Conservation (phyloP, 345 rosid species). For the Pistacia integerrima region DNA sequence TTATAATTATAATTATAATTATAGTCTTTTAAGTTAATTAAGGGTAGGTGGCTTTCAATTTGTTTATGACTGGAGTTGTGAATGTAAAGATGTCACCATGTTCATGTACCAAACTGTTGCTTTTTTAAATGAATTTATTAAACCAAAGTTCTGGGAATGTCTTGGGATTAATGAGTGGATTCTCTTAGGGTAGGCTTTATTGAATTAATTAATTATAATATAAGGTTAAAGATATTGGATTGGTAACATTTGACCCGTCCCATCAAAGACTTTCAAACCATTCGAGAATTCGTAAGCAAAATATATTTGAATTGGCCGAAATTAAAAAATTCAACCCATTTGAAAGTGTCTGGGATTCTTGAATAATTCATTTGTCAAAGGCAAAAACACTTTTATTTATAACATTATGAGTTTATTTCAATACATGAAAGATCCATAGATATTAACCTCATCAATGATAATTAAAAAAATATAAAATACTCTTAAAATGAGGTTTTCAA, state of each 20-base stretch:
- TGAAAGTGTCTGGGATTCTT: neutral
- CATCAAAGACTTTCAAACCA: neutral
- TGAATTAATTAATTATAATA: neutral
- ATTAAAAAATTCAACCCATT: neutral
- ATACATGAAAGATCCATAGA: too few relatives aligned
- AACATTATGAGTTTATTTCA: too few relatives aligned
- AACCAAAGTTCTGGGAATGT: neutral
- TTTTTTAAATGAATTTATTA: neutral
- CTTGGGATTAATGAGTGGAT: neutral
- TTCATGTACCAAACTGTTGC: neutral
- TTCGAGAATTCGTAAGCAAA: too few relatives aligned
- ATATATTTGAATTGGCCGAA: neutral
- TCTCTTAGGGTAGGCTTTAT: too few relatives aligned
- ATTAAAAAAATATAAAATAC: too few relatives aligned
- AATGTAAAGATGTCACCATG: constrained; percentile 13
- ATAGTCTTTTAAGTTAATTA: neutral
- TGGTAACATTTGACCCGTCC: neutral
- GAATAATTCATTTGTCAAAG: too few relatives aligned
- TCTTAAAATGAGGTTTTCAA: too few relatives aligned
- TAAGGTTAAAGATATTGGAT: neutral
- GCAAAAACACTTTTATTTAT: neutral
- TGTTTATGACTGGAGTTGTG: neutral
- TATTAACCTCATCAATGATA: too few relatives aligned
- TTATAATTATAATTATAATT: neutral
- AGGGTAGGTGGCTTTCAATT: constrained; percentile 16